These are phyloP conservation scores for Chaetomiaceae sp. DNA, from an alignment of 2,329 filamentous ascomycete species.

Conservation along the genomic window DNA sequence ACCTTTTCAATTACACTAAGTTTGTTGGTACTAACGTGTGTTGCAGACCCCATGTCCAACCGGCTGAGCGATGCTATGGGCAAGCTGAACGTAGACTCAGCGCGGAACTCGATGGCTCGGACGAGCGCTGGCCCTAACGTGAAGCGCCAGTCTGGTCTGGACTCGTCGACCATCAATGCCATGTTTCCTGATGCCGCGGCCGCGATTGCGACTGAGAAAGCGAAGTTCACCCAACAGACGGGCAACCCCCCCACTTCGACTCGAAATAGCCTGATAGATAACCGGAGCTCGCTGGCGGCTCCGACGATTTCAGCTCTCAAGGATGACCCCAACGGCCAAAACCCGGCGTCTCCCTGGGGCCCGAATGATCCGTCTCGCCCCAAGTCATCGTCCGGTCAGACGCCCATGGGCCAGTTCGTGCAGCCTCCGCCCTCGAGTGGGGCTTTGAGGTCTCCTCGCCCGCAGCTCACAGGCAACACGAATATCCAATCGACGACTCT, in stretches of 20 bases:
- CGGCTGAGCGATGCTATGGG: slow-evolving; percentile 94
- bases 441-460: slow-evolving; percentile 71
- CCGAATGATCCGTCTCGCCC: slow-evolving; percentile 52
- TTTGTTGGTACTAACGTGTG: no score
- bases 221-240: slow-evolving; percentile 92
- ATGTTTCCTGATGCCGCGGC: slow-evolving; percentile 99
- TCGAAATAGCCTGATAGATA: slow-evolving; percentile 80
- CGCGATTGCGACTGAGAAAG: slow-evolving; percentile 97
- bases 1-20: neutral
- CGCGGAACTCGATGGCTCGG: slow-evolving; percentile 79
- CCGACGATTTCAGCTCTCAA: slow-evolving; percentile 68
- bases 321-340: slow-evolving; percentile 59
- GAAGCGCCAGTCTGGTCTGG: slow-evolving; percentile 92
- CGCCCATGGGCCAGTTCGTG: slow-evolving; percentile 90
- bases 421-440: slow-evolving; percentile 71
- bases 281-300: slow-evolving; percentile 66
- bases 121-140: slow-evolving; percentile 69
- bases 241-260: slow-evolving; percentile 86
- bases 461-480: slow-evolving; percentile 58
- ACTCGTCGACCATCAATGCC: slow-evolving; percentile 87
- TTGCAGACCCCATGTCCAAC: slow-evolving; percentile 88
- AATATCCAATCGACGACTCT: slow-evolving; percentile 82
- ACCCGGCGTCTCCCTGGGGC: slow-evolving; percentile 77
- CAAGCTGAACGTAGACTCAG: slow-evolving; percentile 82
- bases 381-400: slow-evolving; percentile 74